Conservation (phyloP, 768 basidiomycete genomes). For the Hebeloma cylindrosporum region DNA sequence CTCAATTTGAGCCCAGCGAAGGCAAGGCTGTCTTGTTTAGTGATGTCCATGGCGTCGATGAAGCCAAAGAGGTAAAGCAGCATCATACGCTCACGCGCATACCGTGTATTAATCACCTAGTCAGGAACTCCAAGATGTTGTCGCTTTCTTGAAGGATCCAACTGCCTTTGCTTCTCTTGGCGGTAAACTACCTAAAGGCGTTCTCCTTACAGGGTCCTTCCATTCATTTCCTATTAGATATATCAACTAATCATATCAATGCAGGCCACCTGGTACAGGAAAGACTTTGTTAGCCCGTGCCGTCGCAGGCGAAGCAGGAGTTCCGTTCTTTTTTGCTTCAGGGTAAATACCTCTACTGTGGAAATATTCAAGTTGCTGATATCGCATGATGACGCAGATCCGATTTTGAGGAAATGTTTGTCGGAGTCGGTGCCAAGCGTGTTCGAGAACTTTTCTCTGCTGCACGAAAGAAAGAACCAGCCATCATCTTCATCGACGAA, state of each 20-base stretch:
- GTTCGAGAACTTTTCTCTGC: constrained; percentile 93
- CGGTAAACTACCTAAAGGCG: constrained; percentile 92
- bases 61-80: constrained; percentile 82
- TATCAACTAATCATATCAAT: constrained; percentile 11
- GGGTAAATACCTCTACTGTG: constrained; percentile 59
- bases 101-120: neutral
- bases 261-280: constrained; percentile 84
- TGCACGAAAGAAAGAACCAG: constrained; percentile 91
- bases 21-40: constrained; percentile 86
- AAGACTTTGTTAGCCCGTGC: constrained; percentile 98
- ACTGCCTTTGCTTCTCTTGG: constrained; percentile 87
- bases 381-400: constrained; percentile 46
- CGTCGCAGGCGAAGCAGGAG: constrained; percentile 96
- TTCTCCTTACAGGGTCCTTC: constrained; percentile 76
- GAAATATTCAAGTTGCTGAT: neutral
- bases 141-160: constrained; percentile 94
- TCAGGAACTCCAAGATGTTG: constrained; percentile 91
- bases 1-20: constrained; percentile 81
- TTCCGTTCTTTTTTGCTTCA: constrained; percentile 96
- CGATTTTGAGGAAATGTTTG: constrained; percentile 98
- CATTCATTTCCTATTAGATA: neutral
- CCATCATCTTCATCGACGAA: constrained; percentile 99
- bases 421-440: constrained; percentile 92
- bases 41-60: constrained; percentile 97
- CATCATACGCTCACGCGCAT: neutral